Percentiles rank a stretch among this genome's conserved stretches.
These are phyloP conservation scores for Poa pratensis DNA, from an alignment of 176 grass and related monocot species.

Conservation along the genomic window DNA sequence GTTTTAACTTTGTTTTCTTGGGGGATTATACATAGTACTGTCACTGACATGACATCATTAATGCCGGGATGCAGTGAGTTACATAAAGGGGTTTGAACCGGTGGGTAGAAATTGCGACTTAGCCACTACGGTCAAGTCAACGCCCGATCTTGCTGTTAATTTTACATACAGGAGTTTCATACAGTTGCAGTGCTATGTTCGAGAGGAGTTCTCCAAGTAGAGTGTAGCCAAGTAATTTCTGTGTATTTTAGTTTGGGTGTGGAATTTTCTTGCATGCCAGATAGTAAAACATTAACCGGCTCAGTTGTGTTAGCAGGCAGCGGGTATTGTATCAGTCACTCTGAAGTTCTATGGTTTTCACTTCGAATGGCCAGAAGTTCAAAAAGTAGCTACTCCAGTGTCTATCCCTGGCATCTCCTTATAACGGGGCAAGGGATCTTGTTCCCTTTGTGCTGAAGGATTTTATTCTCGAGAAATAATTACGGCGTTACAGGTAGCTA, in stretches of 20 bases:
- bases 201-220: neutral
- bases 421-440: conserved; percentile 33
- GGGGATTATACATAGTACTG: conserved; percentile 7
- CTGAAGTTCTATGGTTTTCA: neutral
- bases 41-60: neutral
- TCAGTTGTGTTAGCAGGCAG: neutral
- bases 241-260: neutral
- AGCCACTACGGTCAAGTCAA: conserved; percentile 41
- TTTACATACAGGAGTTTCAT: neutral
- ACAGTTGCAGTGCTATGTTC: conserved; percentile 11
- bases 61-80: neutral
- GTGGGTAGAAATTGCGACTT: neutral
- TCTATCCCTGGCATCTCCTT: conserved; percentile 5
- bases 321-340: neutral
- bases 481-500: no score
- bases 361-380: neutral
- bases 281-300: neutral
- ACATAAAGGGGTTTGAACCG: neutral
- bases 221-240: neutral
- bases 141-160: no score
- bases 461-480: neutral
- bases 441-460: conserved; percentile 16
- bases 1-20: conserved; percentile 11
- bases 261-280: neutral
- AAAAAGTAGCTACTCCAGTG: neutral